A percentile compares a stretch with the other conserved stretches of the same genome.
These are phyloP conservation scores for Pseudogymnoascus sp. DNA, from an alignment of 2,329 filamentous ascomycete genomes.

Conservation along the genomic window DNA sequence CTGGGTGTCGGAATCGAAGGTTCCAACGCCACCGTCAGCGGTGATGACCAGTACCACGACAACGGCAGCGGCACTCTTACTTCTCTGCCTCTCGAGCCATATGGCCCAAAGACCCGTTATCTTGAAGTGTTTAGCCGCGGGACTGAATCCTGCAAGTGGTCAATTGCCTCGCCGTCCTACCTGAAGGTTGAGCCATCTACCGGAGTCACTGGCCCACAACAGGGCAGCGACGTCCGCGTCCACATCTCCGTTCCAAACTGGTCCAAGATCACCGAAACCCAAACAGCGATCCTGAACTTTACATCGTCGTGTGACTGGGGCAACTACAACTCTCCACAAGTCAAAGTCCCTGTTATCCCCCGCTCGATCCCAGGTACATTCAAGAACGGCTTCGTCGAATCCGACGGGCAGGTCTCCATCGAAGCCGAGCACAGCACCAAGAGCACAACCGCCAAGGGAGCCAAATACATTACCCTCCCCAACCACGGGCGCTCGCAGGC, in stretches of 20 bases:
- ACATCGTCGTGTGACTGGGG: constrained; percentile 40
- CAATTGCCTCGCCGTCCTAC: constrained; percentile 41
- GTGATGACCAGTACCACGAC: constrained; percentile 54
- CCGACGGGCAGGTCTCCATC: constrained; percentile 47
- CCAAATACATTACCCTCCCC: constrained; percentile 42
- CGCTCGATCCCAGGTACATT: constrained; percentile 43
- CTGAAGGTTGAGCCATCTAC: constrained; percentile 41
- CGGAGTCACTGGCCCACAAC: constrained; percentile 41
- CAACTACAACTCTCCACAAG: constrained; percentile 36
- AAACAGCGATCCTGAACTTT: constrained; percentile 44
- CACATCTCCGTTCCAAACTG: constrained; percentile 44
- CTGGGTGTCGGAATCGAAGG: constrained; percentile 57
- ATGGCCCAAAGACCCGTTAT: constrained; percentile 46
- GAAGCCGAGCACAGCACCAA: constrained; percentile 42
- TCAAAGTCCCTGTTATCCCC: constrained; percentile 48
- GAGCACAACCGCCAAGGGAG: constrained; percentile 33
- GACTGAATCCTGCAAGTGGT: constrained; percentile 42
- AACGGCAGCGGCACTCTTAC: constrained; percentile 46
- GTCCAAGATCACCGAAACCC: constrained; percentile 32
- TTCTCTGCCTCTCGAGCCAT: constrained; percentile 49
- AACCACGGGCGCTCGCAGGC: constrained; percentile 49
- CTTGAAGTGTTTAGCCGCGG: constrained; percentile 57
- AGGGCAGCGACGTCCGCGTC: constrained; percentile 43
- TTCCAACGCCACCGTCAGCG: constrained; percentile 56
- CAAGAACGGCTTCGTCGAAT: constrained; percentile 51